phyloP scores from a whole-genome alignment of 306 rosid genomes.

The Gillenia trifoliata region DNA sequence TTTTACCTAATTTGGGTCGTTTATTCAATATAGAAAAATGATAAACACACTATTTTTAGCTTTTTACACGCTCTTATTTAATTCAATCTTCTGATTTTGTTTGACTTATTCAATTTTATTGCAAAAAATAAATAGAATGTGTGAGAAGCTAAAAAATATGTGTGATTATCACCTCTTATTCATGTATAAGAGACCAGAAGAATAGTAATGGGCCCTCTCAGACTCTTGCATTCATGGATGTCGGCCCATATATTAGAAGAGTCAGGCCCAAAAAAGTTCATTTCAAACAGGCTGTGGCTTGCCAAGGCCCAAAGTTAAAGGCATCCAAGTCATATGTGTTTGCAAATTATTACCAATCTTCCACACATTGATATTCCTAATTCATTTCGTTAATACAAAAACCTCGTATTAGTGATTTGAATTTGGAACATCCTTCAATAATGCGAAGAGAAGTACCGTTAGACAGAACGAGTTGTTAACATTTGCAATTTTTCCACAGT shows the following conservation, averaged over 20 bases:
- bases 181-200: background rate
- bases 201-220: background rate
- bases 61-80: no score
- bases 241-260: background rate
- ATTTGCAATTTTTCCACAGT: background rate
- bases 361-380: background rate
- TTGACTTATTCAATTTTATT: no score
- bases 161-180: no score
- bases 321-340: background rate
- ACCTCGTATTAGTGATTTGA: no score
- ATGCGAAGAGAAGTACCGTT: background rate
- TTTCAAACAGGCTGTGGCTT: background rate
- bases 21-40: no score
- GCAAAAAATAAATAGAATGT: no score
- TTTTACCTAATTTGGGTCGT: no score
- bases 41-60: no score
- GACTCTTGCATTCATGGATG: background rate
- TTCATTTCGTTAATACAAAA: no score
- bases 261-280: background rate
- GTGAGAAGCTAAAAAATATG: no score
- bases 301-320: background rate
- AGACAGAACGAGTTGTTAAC: background rate
- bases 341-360: background rate
- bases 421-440: background rate
- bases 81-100: accelerated